Percentiles rank a stretch among this genome's conserved stretches.
phyloP scores from a whole-genome alignment of 2,329 filamentous ascomycete genomes.

The Colletotrichum aenigma region DNA sequence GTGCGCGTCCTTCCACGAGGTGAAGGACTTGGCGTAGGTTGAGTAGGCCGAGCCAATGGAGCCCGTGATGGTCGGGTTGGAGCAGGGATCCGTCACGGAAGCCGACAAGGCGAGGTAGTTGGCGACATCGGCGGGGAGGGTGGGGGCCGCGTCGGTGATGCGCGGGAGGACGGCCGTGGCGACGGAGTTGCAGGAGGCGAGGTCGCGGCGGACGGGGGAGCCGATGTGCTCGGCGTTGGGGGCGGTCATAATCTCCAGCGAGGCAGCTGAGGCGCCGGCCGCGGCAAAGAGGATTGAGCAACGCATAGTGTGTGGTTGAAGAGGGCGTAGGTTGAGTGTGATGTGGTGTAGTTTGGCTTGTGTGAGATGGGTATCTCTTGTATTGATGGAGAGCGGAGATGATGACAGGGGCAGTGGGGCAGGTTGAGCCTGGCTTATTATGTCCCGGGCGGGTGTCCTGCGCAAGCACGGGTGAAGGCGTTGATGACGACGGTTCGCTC shows the following conservation, averaged over 20 bases:
- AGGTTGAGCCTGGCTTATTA: neutral
- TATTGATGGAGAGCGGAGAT: neutral
- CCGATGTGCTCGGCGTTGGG: neutral
- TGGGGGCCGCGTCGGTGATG: constrained; percentile 25
- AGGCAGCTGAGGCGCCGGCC: neutral
- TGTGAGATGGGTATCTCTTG: neutral
- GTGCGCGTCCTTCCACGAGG: constrained; percentile 26
- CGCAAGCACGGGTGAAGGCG: neutral
- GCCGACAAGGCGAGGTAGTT: constrained; percentile 25
- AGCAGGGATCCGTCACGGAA: constrained; percentile 26
- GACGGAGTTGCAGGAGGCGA: constrained; percentile 18
- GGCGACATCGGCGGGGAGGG: constrained; percentile 18
- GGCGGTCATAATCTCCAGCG: neutral
- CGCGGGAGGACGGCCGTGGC: constrained; percentile 22
- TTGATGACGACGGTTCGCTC: neutral
- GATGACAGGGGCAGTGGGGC: neutral
- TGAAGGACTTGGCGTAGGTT: constrained; percentile 23
- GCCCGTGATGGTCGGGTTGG: constrained; percentile 29
- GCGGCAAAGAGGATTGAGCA: neutral
- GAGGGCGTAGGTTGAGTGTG: neutral
- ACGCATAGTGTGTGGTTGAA: neutral
- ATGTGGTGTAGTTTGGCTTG: neutral
- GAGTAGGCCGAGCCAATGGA: constrained; percentile 28
- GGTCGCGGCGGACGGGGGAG: neutral
- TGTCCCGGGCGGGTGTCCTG: neutral